These are phyloP conservation scores for Kurtzmaniella quercitrusa DNA, from an alignment of 1,139 yeast species.

Conservation along the genomic window DNA sequence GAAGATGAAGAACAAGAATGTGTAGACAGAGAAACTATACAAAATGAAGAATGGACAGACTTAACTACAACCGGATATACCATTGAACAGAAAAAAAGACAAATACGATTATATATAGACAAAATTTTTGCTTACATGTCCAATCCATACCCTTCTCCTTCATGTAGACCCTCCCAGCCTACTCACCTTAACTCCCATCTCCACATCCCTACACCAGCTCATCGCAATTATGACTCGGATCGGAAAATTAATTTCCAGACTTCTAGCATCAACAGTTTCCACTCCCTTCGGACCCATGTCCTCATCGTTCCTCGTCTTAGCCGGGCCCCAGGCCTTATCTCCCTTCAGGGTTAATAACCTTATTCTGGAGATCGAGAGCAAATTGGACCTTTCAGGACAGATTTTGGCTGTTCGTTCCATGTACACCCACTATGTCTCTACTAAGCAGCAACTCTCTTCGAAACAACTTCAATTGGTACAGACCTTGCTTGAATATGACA, in stretches of 20 bases:
- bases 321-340: slow-evolving; percentile 92
- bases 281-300: slow-evolving; percentile 8
- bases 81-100: no score
- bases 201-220: background rate
- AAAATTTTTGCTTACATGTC: no score
- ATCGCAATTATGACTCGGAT: background rate
- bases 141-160: no score
- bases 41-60: no score
- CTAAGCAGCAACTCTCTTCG: slow-evolving; percentile 31
- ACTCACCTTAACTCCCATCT: background rate
- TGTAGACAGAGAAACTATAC: no score
- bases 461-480: slow-evolving; percentile 49
- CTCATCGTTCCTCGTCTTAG: slow-evolving; percentile 48
- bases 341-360: slow-evolving; percentile 75
- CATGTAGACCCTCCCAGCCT: no score
- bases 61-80: no score
- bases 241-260: background rate
- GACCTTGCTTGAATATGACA: slow-evolving; percentile 71
- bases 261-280: slow-evolving; percentile 8
- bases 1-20: no score
- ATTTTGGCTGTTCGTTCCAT: slow-evolving; percentile 69
- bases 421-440: slow-evolving; percentile 77
- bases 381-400: slow-evolving; percentile 51
- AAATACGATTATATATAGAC: no score
- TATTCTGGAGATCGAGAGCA: slow-evolving; percentile 66